phyloP scores from a whole-genome alignment of 441 rosid genomes.

The Codiaeum variegatum region DNA sequence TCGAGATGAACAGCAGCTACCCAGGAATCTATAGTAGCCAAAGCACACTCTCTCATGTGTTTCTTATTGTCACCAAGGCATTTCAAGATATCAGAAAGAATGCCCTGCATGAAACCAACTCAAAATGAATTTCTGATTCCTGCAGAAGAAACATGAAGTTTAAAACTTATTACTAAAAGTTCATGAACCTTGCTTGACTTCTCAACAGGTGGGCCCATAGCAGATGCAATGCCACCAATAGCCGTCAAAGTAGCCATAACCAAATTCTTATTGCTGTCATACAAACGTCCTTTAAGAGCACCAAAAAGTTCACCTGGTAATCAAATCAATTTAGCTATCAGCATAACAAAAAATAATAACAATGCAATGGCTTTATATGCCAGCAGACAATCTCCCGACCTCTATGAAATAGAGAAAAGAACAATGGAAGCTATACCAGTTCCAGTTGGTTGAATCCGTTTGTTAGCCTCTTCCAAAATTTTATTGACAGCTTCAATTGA shows the following conservation, averaged over 20 bases:
- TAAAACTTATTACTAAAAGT: background rate
- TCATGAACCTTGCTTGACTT: conserved; percentile 88
- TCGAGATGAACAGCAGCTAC: conserved; percentile 94
- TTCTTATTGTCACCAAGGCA: conserved; percentile 99
- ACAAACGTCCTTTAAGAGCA: conserved; percentile 88
- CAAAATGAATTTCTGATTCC: conserved; percentile 2
- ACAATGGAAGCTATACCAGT: conserved; percentile 50
- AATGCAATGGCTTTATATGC: background rate
- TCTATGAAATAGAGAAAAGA: background rate
- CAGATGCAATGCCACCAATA: conserved; percentile 80
- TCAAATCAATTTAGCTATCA: conserved; percentile 19
- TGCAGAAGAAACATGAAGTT: background rate
- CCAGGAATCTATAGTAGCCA: conserved; percentile 86
- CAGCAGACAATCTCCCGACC: background rate
- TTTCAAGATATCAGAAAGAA: conserved; percentile 83
- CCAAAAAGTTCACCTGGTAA: conserved; percentile 83
- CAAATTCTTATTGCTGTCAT: conserved; percentile 96
- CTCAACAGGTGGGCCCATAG: conserved; percentile 90
- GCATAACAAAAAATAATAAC: background rate
- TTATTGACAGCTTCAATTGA: conserved; percentile 92
- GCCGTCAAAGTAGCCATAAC: conserved; percentile 83
- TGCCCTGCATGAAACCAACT: conserved; percentile 58
- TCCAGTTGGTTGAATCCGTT: conserved; percentile 96
- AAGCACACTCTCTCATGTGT: conserved; percentile 97
- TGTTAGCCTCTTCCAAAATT: conserved; percentile 96